Conservation (phyloP, 768 basidiomycete species). For the Trametes meyenii region DNA sequence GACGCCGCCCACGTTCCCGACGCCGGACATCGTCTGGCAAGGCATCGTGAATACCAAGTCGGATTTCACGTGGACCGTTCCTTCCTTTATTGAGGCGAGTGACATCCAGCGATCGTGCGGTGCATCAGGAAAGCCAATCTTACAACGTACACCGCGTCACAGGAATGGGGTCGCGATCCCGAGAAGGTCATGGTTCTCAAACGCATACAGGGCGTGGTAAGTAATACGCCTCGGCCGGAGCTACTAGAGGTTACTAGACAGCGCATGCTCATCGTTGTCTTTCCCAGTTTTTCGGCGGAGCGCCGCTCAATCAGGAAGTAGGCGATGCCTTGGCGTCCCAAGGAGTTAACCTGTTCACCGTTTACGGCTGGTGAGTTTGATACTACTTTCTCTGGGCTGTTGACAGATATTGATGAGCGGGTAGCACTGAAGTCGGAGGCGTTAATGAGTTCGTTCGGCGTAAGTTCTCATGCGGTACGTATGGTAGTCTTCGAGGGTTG, state of each 20-base stretch:
- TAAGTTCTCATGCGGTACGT: background rate
- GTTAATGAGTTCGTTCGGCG: background rate
- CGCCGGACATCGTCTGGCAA: slow-evolving; percentile 26
- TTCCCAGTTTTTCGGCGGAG: slow-evolving; percentile 41
- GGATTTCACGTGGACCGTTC: slow-evolving; percentile 26
- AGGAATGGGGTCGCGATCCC: slow-evolving; percentile 27
- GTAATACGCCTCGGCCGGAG: background rate
- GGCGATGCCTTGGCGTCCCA: slow-evolving; percentile 38
- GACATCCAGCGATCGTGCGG: no score
- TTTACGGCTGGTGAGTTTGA: slow-evolving; percentile 43
- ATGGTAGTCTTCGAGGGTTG: background rate
- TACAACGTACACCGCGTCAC: no score
- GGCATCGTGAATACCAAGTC: slow-evolving; percentile 12
- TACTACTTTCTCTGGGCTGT: no score
- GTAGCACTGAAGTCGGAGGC: slow-evolving; percentile 17
- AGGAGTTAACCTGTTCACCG: slow-evolving; percentile 36
- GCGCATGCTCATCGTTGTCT: background rate
- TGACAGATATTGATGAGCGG: background rate
- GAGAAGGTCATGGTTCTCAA: slow-evolving; percentile 20
- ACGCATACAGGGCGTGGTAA: slow-evolving; percentile 8
- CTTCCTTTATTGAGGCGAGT: slow-evolving; percentile 34
- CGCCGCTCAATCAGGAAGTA: slow-evolving; percentile 38
- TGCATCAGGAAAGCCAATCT: background rate
- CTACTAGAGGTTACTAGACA: no score
- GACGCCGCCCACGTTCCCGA: slow-evolving; percentile 27